Base-by-base conservation (phyloP, 1,284 basidiomycete genomes). In the Trichosporon sp. region DNA sequence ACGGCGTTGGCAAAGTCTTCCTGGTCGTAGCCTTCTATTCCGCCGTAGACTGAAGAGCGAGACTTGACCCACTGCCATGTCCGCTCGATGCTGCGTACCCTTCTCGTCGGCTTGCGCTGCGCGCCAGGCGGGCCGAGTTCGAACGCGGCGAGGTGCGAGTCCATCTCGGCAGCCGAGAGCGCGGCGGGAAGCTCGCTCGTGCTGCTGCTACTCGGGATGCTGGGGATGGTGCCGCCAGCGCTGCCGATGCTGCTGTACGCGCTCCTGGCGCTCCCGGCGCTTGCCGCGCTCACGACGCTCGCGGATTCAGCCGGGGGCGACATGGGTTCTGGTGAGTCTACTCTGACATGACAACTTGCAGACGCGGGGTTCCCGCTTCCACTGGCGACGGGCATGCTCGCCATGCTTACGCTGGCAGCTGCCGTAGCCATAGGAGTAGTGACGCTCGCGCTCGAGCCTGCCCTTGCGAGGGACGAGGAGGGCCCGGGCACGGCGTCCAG, bases 41-140 rank as follows among this genome's bases (percentile, higher is more conserved):
- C 73, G 59, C 73, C 73, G 46, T 74, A 74, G 21, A 74, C 69
- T 11, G 67, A 69, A 2, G 73, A 74, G n/a, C 73, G 68, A 1
- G 73, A 74, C 46, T 71, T 71, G n/a, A 74, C 73, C 73, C 73
- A 74, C 5, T 65, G 65, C 73, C 73, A 74, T 4, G 73, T 74
- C 7, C 73, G 69, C 46, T 74, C 73, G 38, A 74, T 74, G 48
- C 69, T 71, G 48, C 69, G 68, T 1, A 74, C 73, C 5, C 73
- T 70, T 4, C 73, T 61, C 32, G 73, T 72, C 6, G 73, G 73
- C 26, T 69, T 71, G 12, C 73, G 65, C 5, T 64, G 61, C 4
- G 73, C 73, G 37, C 73, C 73, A 1, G 73, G 73, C 12, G 73
- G 73, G 1, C 73, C 73, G 6, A 74, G 51, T 11, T 74, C 73